These are phyloP conservation scores for Tetrapisispora pingtungensis DNA, from an alignment of 805 yeast species.

Conservation along the genomic window DNA sequence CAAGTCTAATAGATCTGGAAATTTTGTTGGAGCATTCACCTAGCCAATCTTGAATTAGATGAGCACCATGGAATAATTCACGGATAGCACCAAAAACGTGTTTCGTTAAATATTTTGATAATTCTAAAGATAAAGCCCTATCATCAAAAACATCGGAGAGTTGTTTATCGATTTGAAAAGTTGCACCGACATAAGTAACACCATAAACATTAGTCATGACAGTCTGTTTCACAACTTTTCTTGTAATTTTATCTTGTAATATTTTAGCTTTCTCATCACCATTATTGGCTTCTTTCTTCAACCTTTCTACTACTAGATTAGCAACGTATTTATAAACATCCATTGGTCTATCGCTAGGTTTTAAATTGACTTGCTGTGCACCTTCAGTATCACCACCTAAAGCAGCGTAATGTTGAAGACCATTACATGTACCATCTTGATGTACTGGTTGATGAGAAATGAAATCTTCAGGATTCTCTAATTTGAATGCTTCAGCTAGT, in stretches of 20 bases:
- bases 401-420: conserved; percentile 80
- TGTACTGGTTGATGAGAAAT: conserved; percentile 70
- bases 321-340: conserved; percentile 73
- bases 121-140: conserved; percentile 35
- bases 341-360: conserved; percentile 62
- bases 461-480: conserved; percentile 54
- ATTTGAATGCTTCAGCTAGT: conserved; percentile 46
- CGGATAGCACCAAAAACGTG: conserved; percentile 78
- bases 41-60: conserved; percentile 92
- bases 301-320: conserved; percentile 44
- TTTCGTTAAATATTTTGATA: conserved; percentile 57
- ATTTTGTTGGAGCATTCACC: conserved; percentile 77
- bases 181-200: conserved; percentile 89
- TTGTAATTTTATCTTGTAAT: conserved; percentile 52
- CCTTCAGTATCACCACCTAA: conserved; percentile 79
- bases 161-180: conserved; percentile 76
- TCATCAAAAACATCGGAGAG: conserved; percentile 49
- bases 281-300: conserved; percentile 42
- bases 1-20: conserved; percentile 65
- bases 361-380: conserved; percentile 66
- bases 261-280: conserved; percentile 44
- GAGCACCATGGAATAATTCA: conserved; percentile 84
- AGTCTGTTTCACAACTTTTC: conserved; percentile 92
- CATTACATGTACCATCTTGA: conserved; percentile 83
- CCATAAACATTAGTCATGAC: conserved; percentile 98